Conservation (phyloP, 2,329 filamentous ascomycete species). For the Claviceps sp. region DNA sequence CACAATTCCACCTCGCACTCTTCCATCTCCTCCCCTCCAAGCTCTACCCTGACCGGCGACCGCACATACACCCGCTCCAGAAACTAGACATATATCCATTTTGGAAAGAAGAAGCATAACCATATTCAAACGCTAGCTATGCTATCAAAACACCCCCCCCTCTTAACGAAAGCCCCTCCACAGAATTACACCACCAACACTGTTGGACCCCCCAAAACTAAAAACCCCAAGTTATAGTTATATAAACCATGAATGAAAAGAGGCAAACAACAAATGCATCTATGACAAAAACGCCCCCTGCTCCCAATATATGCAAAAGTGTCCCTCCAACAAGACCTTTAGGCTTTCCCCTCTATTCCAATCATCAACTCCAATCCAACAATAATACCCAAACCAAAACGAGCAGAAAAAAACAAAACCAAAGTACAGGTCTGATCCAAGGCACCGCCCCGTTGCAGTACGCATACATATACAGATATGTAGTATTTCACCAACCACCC, state of each 20-base stretch:
- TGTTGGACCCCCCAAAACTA: neutral
- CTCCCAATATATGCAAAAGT: neutral
- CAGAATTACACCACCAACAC: neutral
- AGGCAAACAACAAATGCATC: neutral
- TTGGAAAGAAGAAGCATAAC: neutral
- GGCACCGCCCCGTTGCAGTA: too few relatives aligned
- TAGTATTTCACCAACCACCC: too few relatives aligned
- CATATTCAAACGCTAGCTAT: slow-evolving; percentile 1
- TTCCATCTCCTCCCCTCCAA: too few relatives aligned
- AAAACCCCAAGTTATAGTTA: neutral
- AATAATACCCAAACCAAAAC: neutral
- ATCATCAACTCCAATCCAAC: neutral
- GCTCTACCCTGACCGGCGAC: too few relatives aligned
- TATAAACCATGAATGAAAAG: neutral
- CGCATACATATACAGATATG: too few relatives aligned
- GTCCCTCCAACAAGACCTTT: neutral
- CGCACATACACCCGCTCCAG: too few relatives aligned
- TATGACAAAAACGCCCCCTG: neutral
- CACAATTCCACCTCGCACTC: too few relatives aligned
- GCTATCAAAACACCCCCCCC: slow-evolving; percentile 7
- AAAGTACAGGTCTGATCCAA: neutral
- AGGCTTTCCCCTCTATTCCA: neutral
- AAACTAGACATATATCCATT: neutral
- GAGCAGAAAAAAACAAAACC: neutral
- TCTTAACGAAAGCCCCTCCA: neutral